phyloP scores from a whole-genome alignment of 768 basidiomycete genomes.

The Neoboletus magnificus region DNA sequence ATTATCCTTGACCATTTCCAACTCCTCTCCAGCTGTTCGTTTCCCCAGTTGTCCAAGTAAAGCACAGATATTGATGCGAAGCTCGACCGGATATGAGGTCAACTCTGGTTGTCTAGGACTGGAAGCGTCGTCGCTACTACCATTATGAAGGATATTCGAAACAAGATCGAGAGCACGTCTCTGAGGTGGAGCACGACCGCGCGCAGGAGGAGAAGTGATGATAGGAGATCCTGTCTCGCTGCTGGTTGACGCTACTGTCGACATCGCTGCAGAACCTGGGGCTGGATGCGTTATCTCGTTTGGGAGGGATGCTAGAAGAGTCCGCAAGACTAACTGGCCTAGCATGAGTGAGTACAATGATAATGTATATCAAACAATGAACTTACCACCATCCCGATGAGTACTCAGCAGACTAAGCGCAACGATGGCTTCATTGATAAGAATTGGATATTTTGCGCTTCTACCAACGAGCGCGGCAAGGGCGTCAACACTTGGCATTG shows the following conservation, averaged over 20 bases:
- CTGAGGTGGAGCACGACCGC: slow-evolving; percentile 42
- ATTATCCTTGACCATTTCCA: slow-evolving; percentile 49
- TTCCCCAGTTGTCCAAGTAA: slow-evolving; percentile 63
- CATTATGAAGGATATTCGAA: slow-evolving; percentile 55
- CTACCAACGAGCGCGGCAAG: slow-evolving; percentile 71
- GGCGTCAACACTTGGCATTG: slow-evolving; percentile 52
- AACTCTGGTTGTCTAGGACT: slow-evolving; percentile 37
- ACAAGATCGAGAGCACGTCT: slow-evolving; percentile 68
- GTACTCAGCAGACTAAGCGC: slow-evolving; percentile 76
- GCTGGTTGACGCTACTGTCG: slow-evolving; percentile 39
- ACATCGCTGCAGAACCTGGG: slow-evolving; percentile 33
- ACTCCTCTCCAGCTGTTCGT: slow-evolving; percentile 46
- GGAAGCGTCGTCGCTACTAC: slow-evolving; percentile 27
- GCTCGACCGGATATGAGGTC: slow-evolving; percentile 64
- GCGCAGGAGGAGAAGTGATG: slow-evolving; percentile 39
- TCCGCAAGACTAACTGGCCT: slow-evolving; percentile 64
- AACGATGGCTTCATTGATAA: slow-evolving; percentile 88
- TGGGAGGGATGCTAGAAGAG: slow-evolving; percentile 51
- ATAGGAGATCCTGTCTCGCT: slow-evolving; percentile 49
- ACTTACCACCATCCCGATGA: slow-evolving; percentile 61
- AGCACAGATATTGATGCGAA: slow-evolving; percentile 73
- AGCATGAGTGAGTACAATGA: slow-evolving; percentile 8
- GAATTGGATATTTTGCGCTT: slow-evolving; percentile 75
- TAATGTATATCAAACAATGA: not conserved
- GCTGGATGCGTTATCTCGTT: slow-evolving; percentile 36